These are phyloP conservation scores for Aureobasidium sp. DNA, from an alignment of 2,329 filamentous ascomycete genomes.

Conservation along the genomic window DNA sequence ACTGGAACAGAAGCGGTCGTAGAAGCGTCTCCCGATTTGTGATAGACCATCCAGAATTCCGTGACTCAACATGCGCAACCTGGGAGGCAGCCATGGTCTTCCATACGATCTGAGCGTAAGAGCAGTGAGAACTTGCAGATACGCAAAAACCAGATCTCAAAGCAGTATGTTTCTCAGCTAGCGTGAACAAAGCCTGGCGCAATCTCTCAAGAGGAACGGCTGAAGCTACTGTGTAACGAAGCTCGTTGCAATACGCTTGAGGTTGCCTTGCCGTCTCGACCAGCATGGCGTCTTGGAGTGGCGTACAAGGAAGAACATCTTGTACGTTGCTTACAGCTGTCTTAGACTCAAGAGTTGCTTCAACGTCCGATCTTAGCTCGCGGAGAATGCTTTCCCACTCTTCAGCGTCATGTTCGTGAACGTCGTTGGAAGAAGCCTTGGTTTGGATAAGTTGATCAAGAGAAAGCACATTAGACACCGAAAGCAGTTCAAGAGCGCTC, in stretches of 20 bases:
- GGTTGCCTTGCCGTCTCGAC: constrained; percentile 58
- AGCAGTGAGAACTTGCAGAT: constrained; percentile 36
- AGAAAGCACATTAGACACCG: constrained; percentile 41
- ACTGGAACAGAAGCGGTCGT: constrained; percentile 56
- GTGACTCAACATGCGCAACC: constrained; percentile 23
- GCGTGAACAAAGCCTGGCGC: constrained; percentile 38
- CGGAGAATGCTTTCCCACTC: neutral
- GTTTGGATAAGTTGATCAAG: constrained; percentile 14
- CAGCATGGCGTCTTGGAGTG: constrained; percentile 74
- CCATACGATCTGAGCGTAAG: constrained; percentile 61
- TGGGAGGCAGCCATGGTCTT: constrained; percentile 33
- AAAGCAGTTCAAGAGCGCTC: constrained; percentile 56
- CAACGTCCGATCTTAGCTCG: neutral
- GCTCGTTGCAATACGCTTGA: constrained; percentile 68
- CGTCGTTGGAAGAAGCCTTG: neutral
- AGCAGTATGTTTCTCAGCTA: constrained; percentile 55
- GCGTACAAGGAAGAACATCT: constrained; percentile 55
- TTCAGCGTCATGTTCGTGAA: neutral
- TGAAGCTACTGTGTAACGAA: constrained; percentile 54
- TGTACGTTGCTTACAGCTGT: constrained; percentile 23
- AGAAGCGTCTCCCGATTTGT: constrained; percentile 36
- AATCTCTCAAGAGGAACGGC: constrained; percentile 16
- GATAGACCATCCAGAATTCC: constrained; percentile 21
- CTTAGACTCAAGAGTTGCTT: neutral
- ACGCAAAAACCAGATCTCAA: constrained; percentile 66